A percentile compares a stretch with the other conserved stretches of the same genome.
Evolutionary conservation across 2,329 filamentous ascomycete genomes (phyloP).

Genomic region (Alternaria hordeiaustralica): DNA sequence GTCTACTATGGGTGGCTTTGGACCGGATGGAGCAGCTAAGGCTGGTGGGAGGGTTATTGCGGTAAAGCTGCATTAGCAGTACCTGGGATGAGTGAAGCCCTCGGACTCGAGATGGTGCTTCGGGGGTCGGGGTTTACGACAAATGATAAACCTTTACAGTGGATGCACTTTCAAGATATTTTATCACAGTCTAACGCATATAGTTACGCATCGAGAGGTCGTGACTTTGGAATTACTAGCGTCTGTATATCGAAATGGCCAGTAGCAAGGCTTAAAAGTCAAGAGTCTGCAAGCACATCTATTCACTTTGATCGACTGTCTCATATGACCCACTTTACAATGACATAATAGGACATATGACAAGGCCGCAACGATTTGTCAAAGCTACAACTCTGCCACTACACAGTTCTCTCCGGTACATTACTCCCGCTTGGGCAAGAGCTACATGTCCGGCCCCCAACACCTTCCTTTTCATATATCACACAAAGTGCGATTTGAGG

Average conservation of each 20-base stretch:
- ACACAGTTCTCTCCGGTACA: neutral
- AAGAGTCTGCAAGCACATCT: neutral
- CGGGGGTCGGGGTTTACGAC: neutral
- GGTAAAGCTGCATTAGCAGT: slow-evolving; percentile 1
- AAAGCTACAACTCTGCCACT: neutral
- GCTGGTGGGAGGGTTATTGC: slow-evolving; percentile 34
- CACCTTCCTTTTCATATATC: neutral
- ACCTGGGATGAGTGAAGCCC: neutral
- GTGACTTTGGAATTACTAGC: neutral
- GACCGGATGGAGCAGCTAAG: slow-evolving; percentile 23
- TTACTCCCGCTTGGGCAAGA: neutral
- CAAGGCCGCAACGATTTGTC: neutral
- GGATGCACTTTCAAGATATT: neutral
- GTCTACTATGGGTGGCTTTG: slow-evolving; percentile 29
- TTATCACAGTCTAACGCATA: neutral
- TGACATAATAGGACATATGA: neutral
- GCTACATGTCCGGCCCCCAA: neutral
- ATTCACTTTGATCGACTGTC: neutral
- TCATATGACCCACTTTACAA: neutral
- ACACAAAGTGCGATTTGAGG: neutral
- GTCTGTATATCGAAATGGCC: neutral
- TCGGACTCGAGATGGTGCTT: neutral
- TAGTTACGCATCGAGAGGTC: neutral
- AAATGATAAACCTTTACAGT: neutral
- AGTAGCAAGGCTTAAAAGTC: neutral